Percentiles rank a stretch among this genome's conserved stretches.
Evolutionary conservation across 2,329 filamentous ascomycete genomes (phyloP).

Genomic region (Paraconiothyrium brasiliense): DNA sequence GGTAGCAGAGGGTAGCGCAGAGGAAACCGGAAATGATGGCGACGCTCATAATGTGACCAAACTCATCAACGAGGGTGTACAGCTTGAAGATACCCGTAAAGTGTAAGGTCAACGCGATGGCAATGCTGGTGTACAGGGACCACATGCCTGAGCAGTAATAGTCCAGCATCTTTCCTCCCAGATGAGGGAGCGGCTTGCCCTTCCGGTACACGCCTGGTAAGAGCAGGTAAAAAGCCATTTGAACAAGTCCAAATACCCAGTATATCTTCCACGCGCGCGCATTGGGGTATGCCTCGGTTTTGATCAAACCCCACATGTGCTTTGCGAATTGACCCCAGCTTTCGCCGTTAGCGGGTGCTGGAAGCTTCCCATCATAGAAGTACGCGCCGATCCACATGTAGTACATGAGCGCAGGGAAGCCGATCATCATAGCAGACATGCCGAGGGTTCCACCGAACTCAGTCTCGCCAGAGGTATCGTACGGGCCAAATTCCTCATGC

Average conservation of each 20-base stretch:
- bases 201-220: conserved; percentile 88
- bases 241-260: conserved; percentile 90
- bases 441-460: conserved; percentile 93
- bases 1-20: conserved; percentile 83
- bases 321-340: conserved; percentile 74
- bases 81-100: conserved; percentile 85
- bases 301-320: conserved; percentile 77
- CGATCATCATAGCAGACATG: conserved; percentile 84
- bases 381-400: conserved; percentile 99
- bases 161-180: conserved; percentile 82
- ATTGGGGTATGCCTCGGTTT: conserved; percentile 85
- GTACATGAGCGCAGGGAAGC: conserved; percentile 95
- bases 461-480: conserved; percentile 61
- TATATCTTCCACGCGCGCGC: conserved; percentile 89
- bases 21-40: conserved; percentile 90
- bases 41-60: conserved; percentile 90
- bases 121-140: conserved; percentile 88
- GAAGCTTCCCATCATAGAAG: conserved; percentile 88
- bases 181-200: conserved; percentile 86
- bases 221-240: conserved; percentile 82
- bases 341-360: conserved; percentile 71
- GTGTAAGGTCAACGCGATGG: conserved; percentile 76
- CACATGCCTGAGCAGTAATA: conserved; percentile 95
- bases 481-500: conserved; percentile 39
- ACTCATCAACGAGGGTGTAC: conserved; percentile 93